phyloP scores from a whole-genome alignment of 129 eudicot genomes.

The Ambrosia artemisiifolia region DNA sequence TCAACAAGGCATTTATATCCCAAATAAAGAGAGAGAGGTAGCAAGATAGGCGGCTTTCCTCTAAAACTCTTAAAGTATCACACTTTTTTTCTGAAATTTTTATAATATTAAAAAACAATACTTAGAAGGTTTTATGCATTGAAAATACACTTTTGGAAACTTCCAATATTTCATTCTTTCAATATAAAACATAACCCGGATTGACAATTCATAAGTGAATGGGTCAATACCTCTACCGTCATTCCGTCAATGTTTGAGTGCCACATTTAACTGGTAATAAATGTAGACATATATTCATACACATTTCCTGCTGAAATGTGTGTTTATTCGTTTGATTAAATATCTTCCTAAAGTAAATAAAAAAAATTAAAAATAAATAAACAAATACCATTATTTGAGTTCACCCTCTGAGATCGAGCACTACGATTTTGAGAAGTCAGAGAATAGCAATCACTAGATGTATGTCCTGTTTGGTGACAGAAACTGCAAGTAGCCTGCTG shows the following conservation, averaged over 20 bases:
- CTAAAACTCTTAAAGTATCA: background rate
- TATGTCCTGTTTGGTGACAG: conserved; percentile 65
- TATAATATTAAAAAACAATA: background rate
- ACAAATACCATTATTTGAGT: conserved; percentile 41
- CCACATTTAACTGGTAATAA: conserved; percentile 4
- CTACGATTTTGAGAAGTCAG: conserved; percentile 53
- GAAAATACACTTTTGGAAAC: too few species aligned
- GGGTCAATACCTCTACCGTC: background rate
- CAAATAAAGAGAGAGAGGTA: background rate
- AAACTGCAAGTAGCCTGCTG: conserved; percentile 46
- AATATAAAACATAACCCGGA: background rate
- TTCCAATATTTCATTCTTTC: background rate
- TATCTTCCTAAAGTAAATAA: background rate
- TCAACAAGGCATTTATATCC: background rate
- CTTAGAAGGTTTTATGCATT: background rate
- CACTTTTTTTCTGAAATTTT: background rate
- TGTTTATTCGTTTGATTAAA: background rate
- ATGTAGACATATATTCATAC: background rate
- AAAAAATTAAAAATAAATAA: background rate
- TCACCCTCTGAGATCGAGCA: conserved; percentile 44
- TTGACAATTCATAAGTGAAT: background rate
- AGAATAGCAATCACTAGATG: conserved; percentile 61
- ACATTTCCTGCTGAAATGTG: background rate
- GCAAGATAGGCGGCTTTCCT: background rate
- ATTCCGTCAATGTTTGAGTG: background rate